Conservation (phyloP, 2,329 filamentous ascomycete species). For the Ascochyta fabae region DNA sequence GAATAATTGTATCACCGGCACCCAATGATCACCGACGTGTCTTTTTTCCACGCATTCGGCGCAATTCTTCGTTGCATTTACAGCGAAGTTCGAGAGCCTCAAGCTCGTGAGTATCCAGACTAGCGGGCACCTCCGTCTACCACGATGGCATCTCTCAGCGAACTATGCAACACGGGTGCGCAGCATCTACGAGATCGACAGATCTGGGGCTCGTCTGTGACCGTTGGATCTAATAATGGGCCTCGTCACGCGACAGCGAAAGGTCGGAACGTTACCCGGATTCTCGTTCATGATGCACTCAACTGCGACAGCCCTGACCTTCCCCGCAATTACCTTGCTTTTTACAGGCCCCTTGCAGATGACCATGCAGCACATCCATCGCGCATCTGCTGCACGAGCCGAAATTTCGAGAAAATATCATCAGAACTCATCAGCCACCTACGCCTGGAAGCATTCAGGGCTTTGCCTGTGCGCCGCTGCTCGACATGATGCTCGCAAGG, state of each 20-base stretch:
- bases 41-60: slow-evolving; percentile 1
- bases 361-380: slow-evolving; percentile 45
- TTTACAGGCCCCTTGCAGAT: slow-evolving; percentile 47
- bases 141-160: background rate
- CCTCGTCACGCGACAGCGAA: slow-evolving; percentile 34
- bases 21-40: slow-evolving; percentile 16
- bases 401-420: slow-evolving; percentile 26
- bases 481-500: slow-evolving; percentile 34
- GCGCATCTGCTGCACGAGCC: slow-evolving; percentile 42
- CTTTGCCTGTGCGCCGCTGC: slow-evolving; percentile 42
- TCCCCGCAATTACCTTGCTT: slow-evolving; percentile 49
- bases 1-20: slow-evolving; percentile 44
- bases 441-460: slow-evolving; percentile 30
- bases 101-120: slow-evolving; percentile 4
- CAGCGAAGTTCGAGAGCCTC: slow-evolving; percentile 27
- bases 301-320: slow-evolving; percentile 32
- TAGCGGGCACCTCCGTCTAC: background rate
- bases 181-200: slow-evolving; percentile 9
- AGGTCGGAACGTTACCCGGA: slow-evolving; percentile 17
- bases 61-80: slow-evolving; percentile 5
- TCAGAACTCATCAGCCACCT: slow-evolving; percentile 39
- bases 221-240: slow-evolving; percentile 11
- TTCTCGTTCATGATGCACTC: slow-evolving; percentile 31
- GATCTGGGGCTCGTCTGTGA: slow-evolving; percentile 24
- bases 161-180: background rate